Conservation (phyloP, 2,329 filamentous ascomycete species). For the Xylariaceae sp. region DNA sequence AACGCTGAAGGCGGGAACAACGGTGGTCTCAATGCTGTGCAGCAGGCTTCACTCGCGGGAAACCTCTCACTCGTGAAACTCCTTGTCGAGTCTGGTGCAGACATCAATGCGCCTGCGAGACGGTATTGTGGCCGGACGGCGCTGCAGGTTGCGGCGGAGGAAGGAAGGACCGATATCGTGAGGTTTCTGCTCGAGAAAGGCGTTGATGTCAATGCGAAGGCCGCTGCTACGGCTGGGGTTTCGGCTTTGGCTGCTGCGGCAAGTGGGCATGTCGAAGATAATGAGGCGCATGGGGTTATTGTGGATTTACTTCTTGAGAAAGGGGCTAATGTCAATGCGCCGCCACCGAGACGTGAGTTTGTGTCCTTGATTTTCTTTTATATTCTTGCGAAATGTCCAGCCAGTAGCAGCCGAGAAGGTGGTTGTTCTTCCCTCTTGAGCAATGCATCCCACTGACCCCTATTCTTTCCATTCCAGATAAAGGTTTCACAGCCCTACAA, state of each 20-base stretch:
- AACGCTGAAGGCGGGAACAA: slow-evolving; percentile 29
- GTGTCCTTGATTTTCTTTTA: no score
- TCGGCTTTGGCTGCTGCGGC: slow-evolving; percentile 37
- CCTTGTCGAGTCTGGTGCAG: slow-evolving; percentile 20
- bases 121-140: slow-evolving; percentile 33
- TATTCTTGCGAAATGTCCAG: no score
- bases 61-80: slow-evolving; percentile 18
- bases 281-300: slow-evolving; percentile 24
- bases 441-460: no score
- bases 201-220: slow-evolving; percentile 31
- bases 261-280: slow-evolving; percentile 28
- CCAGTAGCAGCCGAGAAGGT: no score
- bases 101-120: slow-evolving; percentile 26
- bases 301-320: slow-evolving; percentile 27
- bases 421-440: no score
- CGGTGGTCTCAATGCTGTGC: slow-evolving; percentile 36
- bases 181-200: slow-evolving; percentile 24
- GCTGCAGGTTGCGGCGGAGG: slow-evolving; percentile 33
- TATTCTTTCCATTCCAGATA: slow-evolving; percentile 12
- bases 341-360: slow-evolving; percentile 26
- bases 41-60: slow-evolving; percentile 28
- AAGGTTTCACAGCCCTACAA: slow-evolving; percentile 38
- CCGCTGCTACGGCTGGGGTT: slow-evolving; percentile 33
- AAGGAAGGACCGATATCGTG: slow-evolving; percentile 26
- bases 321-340: slow-evolving; percentile 33